These are phyloP conservation scores for Chlorella variabilis DNA, from an alignment of 163 green algal species.

Conservation along the genomic window DNA sequence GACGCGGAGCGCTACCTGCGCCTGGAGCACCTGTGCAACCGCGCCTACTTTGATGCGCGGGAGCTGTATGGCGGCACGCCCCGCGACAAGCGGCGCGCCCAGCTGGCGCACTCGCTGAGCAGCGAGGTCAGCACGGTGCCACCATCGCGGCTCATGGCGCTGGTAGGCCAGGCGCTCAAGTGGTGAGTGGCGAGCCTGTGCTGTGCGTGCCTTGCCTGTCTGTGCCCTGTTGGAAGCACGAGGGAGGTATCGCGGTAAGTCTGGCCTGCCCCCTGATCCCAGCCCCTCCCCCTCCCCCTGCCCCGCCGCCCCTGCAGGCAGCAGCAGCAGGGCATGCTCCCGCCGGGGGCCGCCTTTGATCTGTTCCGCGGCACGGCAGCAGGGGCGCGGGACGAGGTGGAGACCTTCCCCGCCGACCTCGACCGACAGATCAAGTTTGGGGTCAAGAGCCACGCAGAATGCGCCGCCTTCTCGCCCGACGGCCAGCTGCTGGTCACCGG, in stretches of 20 bases:
- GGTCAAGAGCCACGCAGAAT: slow-evolving; percentile 89
- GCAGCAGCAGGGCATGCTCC: slow-evolving; percentile 87
- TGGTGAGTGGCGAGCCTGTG: slow-evolving; percentile 86
- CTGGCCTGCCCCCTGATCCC: neutral
- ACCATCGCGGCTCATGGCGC: slow-evolving; percentile 90
- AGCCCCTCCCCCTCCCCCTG: too few relatives aligned
- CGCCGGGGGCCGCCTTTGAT: slow-evolving; percentile 88
- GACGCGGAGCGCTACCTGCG: slow-evolving; percentile 84
- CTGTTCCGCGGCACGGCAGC: slow-evolving; percentile 83
- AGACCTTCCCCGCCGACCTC: slow-evolving; percentile 81
- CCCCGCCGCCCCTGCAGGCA: slow-evolving; percentile 63
- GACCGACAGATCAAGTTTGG: slow-evolving; percentile 84
- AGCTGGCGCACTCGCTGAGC: slow-evolving; percentile 75
- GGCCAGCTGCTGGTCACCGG: slow-evolving; percentile 90
- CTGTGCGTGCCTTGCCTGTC: too few relatives aligned
- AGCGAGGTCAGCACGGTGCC: slow-evolving; percentile 90
- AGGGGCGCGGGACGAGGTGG: slow-evolving; percentile 79
- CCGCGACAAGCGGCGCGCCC: slow-evolving; percentile 82
- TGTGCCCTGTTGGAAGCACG: too few relatives aligned
- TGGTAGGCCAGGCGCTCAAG: slow-evolving; percentile 96
- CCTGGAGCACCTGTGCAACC: slow-evolving; percentile 80
- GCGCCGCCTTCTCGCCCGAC: slow-evolving; percentile 89
- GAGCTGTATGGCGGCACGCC: slow-evolving; percentile 73
- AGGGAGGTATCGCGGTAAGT: neutral
- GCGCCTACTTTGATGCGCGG: slow-evolving; percentile 60